Conservation (phyloP, 75 land plant genomes). For the Ceratopteris richardii region DNA sequence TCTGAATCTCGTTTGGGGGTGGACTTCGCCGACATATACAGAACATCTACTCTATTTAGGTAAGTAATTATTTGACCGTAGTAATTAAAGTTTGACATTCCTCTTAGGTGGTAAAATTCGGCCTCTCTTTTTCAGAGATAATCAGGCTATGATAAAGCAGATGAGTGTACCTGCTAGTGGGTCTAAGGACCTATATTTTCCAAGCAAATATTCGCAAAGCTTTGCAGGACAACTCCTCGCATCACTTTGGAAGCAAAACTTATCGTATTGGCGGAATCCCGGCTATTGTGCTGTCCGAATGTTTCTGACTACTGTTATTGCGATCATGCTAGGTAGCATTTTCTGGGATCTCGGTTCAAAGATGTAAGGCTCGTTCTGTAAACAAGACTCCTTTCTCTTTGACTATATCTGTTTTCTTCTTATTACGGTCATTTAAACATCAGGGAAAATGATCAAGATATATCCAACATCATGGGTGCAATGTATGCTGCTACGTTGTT, state of each 20-base stretch:
- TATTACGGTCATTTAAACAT: not conserved
- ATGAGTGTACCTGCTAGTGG: slow-evolving; percentile 42
- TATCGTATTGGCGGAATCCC: slow-evolving; percentile 74
- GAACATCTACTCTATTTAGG: not conserved
- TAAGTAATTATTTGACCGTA: not conserved
- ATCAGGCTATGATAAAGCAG: slow-evolving; percentile 31
- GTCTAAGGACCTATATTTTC: slow-evolving; percentile 40
- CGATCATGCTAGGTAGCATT: slow-evolving; percentile 48
- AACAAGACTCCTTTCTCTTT: not conserved
- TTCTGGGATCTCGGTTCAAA: slow-evolving; percentile 49
- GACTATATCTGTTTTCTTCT: not conserved
- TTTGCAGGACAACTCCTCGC: slow-evolving; percentile 47
- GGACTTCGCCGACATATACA: slow-evolving; percentile 3
- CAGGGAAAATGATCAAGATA: slow-evolving; percentile 30
- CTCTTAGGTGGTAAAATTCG: not conserved
- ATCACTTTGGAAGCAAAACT: slow-evolving; percentile 61
- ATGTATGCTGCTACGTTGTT: slow-evolving; percentile 47
- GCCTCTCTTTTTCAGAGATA: slow-evolving; percentile 21
- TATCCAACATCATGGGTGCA: slow-evolving; percentile 48
- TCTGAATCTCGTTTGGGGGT: not conserved
- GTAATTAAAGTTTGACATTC: not conserved
- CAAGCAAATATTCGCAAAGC: slow-evolving; percentile 44
- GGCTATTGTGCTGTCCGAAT: slow-evolving; percentile 49
- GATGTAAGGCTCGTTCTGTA: slow-evolving; percentile 18
- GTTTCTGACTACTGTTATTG: slow-evolving; percentile 38